Percentiles rank a stretch among this genome's conserved stretches.
These are phyloP conservation scores for Pharus latifolius DNA, from an alignment of 176 grass and related monocot species.

Conservation along the genomic window DNA sequence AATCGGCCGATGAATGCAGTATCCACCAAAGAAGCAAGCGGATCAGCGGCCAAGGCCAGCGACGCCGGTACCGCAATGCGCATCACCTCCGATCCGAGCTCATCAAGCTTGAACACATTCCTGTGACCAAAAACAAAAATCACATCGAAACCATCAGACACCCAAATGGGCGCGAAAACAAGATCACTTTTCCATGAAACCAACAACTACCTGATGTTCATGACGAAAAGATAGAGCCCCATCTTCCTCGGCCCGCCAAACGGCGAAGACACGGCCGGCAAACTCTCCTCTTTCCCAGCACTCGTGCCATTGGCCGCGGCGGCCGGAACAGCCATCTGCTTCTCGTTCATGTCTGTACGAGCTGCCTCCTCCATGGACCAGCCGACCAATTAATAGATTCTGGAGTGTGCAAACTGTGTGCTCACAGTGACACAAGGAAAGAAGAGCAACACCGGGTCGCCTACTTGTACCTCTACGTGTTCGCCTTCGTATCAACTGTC, in stretches of 20 bases:
- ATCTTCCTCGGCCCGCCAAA: constrained; percentile 28
- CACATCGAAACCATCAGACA: background rate
- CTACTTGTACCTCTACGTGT: constrained; percentile 13
- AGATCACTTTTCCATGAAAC: no score
- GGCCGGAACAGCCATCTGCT: background rate
- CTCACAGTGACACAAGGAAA: background rate
- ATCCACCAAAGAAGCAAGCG: constrained; percentile 84
- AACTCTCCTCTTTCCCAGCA: background rate
- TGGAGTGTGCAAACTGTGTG: no score
- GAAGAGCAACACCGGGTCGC: background rate
- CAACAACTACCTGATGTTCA: constrained; percentile 49
- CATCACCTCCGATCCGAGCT: constrained; percentile 69
- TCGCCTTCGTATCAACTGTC: background rate
- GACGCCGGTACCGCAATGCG: constrained; percentile 76
- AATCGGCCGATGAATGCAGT: constrained; percentile 90
- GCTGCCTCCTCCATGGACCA: constrained; percentile 2
- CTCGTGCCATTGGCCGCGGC: background rate
- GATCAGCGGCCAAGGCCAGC: constrained; percentile 83
- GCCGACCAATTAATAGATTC: no score
- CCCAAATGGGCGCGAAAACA: background rate
- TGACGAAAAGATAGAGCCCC: constrained; percentile 49
- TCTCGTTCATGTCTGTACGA: background rate
- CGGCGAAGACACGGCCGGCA: constrained; percentile 3
- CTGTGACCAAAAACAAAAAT: constrained; percentile 16
- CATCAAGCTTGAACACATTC: constrained; percentile 79